Conservation (phyloP, 1,284 basidiomycete genomes). For the Ceratobasidium sp. region DNA sequence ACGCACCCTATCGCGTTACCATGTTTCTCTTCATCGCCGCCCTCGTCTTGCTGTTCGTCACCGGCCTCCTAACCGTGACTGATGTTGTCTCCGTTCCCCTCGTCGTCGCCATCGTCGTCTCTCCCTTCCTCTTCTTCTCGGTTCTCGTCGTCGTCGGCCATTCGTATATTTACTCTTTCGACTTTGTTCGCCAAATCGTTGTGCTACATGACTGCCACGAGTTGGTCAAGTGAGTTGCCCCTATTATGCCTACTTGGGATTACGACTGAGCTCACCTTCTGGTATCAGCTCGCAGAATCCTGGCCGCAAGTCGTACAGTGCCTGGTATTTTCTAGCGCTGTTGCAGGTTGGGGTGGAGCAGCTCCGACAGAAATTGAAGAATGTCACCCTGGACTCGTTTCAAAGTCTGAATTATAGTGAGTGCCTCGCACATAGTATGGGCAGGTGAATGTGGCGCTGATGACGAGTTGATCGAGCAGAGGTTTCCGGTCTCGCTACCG, state of each 20-base stretch:
- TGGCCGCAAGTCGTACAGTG: background rate
- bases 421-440: background rate
- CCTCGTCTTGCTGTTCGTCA: background rate
- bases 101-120: background rate
- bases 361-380: background rate
- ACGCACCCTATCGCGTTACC: no score
- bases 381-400: background rate
- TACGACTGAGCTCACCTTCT: background rate
- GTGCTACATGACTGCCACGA: background rate
- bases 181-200: background rate
- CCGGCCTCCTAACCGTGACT: background rate
- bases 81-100: background rate
- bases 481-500: no score
- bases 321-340: background rate
- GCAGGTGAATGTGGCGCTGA: no score
- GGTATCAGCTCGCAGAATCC: background rate
- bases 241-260: background rate
- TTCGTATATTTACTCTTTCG: background rate
- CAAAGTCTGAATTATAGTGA: background rate
- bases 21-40: background rate
- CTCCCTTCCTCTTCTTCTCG: background rate
- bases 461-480: no score
- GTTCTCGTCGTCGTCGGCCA: background rate
- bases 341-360: background rate
- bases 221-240: slow-evolving; percentile 12